A percentile compares a stretch with the other conserved stretches of the same genome.
These are phyloP conservation scores for Gamsiella multidivaricata DNA, from an alignment of 192 early-diverging fungal species.

Conservation along the genomic window DNA sequence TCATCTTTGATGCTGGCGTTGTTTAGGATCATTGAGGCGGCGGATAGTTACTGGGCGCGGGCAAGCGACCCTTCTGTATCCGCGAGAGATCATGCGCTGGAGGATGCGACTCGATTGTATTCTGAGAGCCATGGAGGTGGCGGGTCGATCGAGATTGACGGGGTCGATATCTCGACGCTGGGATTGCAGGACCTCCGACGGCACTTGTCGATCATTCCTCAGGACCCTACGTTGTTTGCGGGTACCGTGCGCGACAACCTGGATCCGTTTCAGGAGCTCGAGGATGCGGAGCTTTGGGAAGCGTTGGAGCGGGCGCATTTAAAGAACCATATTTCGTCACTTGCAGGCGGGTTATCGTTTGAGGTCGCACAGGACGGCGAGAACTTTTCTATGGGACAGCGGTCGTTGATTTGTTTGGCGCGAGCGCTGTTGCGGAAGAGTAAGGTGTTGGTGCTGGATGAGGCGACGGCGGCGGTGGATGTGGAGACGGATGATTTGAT, in stretches of 20 bases:
- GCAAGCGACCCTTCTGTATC: constrained; percentile 21
- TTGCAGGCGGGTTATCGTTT: constrained; percentile 41
- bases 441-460: constrained; percentile 58
- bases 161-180: constrained; percentile 71
- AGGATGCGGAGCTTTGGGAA: constrained; percentile 69
- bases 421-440: constrained; percentile 74
- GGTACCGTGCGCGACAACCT: constrained; percentile 78
- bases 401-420: constrained; percentile 72
- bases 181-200: constrained; percentile 68
- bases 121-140: constrained; percentile 53
- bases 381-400: constrained; percentile 81
- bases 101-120: not conserved
- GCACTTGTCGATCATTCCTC: constrained; percentile 84
- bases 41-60: constrained; percentile 34
- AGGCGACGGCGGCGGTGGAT: constrained; percentile 74
- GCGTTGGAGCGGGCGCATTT: constrained; percentile 62
- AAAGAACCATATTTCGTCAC: constrained; percentile 25
- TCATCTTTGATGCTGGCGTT: constrained; percentile 53
- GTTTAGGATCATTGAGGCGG: constrained; percentile 59
- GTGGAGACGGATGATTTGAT: constrained; percentile 86
- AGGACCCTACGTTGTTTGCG: constrained; percentile 77
- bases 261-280: constrained; percentile 71
- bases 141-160: constrained; percentile 81
- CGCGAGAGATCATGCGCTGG: not conserved
- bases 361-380: constrained; percentile 69